Evolutionary conservation across 1,284 basidiomycete genomes (phyloP), one percentile per base, ranked within the genome.

Genomic region (Cutaneotrichosporon arboriforme): DNA sequence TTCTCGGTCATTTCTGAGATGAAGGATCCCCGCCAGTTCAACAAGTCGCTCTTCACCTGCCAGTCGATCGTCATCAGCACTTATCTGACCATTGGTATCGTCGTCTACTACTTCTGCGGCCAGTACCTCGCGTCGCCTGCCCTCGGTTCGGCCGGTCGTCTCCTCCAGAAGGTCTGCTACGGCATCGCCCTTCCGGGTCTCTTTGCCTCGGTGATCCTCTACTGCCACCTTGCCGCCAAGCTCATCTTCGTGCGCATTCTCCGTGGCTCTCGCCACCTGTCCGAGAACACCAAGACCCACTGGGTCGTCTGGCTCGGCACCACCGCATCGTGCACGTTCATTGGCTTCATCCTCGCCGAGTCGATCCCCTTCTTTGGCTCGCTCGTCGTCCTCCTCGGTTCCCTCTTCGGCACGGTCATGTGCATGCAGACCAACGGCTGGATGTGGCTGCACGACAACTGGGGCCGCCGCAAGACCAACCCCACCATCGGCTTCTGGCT

Each of bases 331-430:
- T 58, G 58, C 20, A 77, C 80, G 13, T 68, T 76, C 1, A 60
- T 81, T 39, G 79, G 81, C 1, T 83, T 80, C 66, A 68, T 85
- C 20, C 70, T 84, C 26, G 81, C 82, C 17, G 75, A 80, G 47
- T 59, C 62, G 17, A 66, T 71, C 43, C 64, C 66, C 8, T 63
- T 73, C 54, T 68, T 69, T 49, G 60, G 62, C 22, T 49, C 60
- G 12, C 57, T 72, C 10, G 47, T 70, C 21, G 54, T 54, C 43
- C 56, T 70, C 22, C 55, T 68, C 23, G 64, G 65, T n/a, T 51
- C 62, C 4, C 33, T 59, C 9, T 49, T 63, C 35, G 61, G 59
- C 10, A 58, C 59, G 3, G 48, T 59, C 49, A 59, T 63, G 46
- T 64, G 57, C 46, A 59, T 61, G 53, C 49, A 51, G 46, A 51